A percentile compares a stretch with the other conserved stretches of the same genome.
These are phyloP conservation scores for Gastrodia elata DNA, from an alignment of 106 monocot genomes.

Conservation along the genomic window DNA sequence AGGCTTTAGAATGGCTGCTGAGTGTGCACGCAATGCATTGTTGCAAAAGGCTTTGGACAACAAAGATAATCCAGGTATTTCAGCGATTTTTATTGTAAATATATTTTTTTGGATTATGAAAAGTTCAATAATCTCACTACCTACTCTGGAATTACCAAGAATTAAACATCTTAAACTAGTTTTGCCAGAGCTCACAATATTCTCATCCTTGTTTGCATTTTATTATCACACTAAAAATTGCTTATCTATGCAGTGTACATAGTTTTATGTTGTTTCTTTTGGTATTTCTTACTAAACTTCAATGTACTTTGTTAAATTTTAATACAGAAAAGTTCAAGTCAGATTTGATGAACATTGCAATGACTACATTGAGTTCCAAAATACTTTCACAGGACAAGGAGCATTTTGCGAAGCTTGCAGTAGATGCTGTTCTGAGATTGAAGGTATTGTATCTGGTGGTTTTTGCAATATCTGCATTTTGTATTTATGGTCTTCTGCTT, in stretches of 20 bases:
- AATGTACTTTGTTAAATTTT: neutral
- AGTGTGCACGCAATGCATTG: constrained; percentile 53
- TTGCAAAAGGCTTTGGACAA: constrained; percentile 48
- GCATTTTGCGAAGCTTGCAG: constrained; percentile 90
- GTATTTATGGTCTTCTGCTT: neutral
- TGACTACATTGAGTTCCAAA: constrained; percentile 94
- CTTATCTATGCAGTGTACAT: neutral
- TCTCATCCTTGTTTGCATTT: neutral
- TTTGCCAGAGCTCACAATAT: neutral
- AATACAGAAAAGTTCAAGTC: constrained; percentile 75
- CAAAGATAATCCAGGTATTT: constrained; percentile 54
- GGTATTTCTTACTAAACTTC: neutral
- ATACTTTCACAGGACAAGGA: constrained; percentile 97
- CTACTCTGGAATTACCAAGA: neutral
- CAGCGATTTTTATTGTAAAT: neutral
- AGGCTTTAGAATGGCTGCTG: constrained; percentile 75
- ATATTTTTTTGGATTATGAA: neutral
- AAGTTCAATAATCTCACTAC: neutral
- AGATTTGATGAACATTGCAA: constrained; percentile 95
- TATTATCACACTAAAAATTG: neutral
- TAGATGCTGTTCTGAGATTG: constrained; percentile 95
- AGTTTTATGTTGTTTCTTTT: neutral
- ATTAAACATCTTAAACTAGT: neutral
- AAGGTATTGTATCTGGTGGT: constrained; percentile 41
- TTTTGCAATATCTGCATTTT: neutral